Evolutionary conservation across 345 rosid species (phyloP).

Genomic region (Crucihimalaya himalaica): DNA sequence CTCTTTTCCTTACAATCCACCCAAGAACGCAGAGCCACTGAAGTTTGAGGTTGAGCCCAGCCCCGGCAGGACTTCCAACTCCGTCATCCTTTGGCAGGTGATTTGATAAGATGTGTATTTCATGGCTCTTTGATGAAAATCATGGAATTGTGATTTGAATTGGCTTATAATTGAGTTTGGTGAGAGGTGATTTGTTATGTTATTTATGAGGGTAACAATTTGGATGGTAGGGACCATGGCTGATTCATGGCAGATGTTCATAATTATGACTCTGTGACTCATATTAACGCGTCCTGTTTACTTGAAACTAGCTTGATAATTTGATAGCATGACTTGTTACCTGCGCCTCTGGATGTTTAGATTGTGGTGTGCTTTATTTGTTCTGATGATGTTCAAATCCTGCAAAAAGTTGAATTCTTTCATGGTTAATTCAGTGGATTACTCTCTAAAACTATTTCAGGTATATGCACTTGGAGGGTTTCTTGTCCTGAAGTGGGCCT

Average conservation of each 20-base stretch:
- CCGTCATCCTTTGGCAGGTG: constrained; percentile 63
- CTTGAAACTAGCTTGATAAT: not conserved
- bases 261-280: not conserved
- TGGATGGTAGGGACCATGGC: constrained; percentile 8
- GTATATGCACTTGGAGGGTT: constrained; percentile 86
- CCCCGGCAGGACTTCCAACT: constrained; percentile 54
- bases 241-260: constrained; percentile 9
- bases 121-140: not conserved
- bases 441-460: constrained; percentile 37
- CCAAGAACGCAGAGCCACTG: constrained; percentile 38
- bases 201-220: not conserved
- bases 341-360: not conserved
- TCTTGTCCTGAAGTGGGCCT: constrained; percentile 72
- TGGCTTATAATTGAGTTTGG: not conserved
- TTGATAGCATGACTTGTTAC: not conserved
- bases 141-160: constrained; percentile 4
- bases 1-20: constrained; percentile 35
- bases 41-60: constrained; percentile 45
- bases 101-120: not conserved
- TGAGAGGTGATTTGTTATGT: not conserved
- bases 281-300: not conserved
- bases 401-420: constrained; percentile 16
- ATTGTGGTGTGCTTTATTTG: not conserved
- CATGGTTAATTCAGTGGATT: not conserved
- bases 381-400: constrained; percentile 1